Base-by-base conservation (phyloP, 225 moss, liverwort and hornwort species). In the Marchantia polymorpha region DNA sequence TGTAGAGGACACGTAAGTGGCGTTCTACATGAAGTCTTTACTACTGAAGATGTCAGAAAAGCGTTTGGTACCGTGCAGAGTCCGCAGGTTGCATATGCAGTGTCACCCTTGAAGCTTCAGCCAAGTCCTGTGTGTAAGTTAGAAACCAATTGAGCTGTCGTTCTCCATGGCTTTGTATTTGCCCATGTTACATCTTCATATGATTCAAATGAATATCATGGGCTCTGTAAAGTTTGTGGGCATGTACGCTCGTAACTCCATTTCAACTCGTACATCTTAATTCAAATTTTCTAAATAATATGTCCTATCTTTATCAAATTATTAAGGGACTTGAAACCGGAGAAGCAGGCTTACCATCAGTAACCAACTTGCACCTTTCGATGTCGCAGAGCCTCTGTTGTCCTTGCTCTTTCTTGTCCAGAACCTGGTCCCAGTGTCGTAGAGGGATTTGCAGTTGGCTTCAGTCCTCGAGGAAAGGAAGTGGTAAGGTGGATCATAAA, bases 401-500 rank as follows among this genome's bases (percentile, higher is more conserved):
- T 81, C 6, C 58, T 97, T 83, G 67, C 81, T 65, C 80, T 97
- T 74, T 84, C 86, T 65, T 93, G 90, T 87, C 88, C 80, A 55
- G 63, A 70, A 23, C 79, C 79, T 73, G 93, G 96, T n/a, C 93
- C 93, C 55, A 90, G 74, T 60, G 89, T 94, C 67, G 79, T 81
- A 72, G 81, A 72, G 71, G 93, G 93, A 47, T 92, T 97, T 65
- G 83, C 92, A 54, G 88, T 92, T 85, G 96, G 94, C 78, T 94
- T 93, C 60, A 97, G 85, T 83, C 91, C 93, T 39, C 89, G 96
- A 78, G 96, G 96, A 78, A 90, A 88, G 85, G 96, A 97, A 86
- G 93, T 97, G 96, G 96, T 94, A 90, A 81, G 90, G 39, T 90
- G 23, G 39, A 39, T 39, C 39, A 39, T 39, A 5, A 2, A 39